Conservation (phyloP, 305 asterid genomes). For the Solanum hybrid region DNA sequence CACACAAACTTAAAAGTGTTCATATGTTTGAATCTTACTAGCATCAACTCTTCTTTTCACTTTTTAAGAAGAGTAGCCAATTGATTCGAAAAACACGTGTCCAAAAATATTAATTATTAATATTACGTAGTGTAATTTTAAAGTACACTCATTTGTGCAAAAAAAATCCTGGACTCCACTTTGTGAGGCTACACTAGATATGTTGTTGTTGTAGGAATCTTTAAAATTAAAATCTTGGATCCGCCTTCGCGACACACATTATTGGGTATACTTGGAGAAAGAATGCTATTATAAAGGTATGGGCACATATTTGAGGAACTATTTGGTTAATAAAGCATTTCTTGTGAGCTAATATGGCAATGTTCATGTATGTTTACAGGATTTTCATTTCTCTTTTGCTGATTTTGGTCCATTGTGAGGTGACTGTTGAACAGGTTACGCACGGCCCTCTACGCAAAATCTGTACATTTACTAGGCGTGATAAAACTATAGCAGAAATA, state of each 20-base stretch:
- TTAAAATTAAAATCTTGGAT: background rate
- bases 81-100: background rate
- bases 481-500: fast-evolving
- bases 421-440: background rate
- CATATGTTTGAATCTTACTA: too few species aligned
- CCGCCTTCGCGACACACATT: background rate
- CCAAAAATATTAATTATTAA: background rate
- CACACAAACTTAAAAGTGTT: background rate
- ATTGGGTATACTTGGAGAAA: background rate
- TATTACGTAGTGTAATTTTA: background rate
- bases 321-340: background rate
- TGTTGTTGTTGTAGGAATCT: background rate
- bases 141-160: background rate
- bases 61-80: background rate
- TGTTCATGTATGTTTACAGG: background rate
- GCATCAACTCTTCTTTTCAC: background rate
- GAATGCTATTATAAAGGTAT: background rate
- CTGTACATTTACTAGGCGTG: fast-evolving
- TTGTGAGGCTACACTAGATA: background rate
- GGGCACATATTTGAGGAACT: background rate
- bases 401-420: background rate
- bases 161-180: background rate
- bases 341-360: background rate
- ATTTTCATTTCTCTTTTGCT: background rate
- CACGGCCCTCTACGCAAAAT: background rate